A percentile compares a stretch with the other conserved stretches of the same genome.
Evolutionary conservation across 306 rosid species (phyloP).

Genomic region (Begonia fuchsioides): DNA sequence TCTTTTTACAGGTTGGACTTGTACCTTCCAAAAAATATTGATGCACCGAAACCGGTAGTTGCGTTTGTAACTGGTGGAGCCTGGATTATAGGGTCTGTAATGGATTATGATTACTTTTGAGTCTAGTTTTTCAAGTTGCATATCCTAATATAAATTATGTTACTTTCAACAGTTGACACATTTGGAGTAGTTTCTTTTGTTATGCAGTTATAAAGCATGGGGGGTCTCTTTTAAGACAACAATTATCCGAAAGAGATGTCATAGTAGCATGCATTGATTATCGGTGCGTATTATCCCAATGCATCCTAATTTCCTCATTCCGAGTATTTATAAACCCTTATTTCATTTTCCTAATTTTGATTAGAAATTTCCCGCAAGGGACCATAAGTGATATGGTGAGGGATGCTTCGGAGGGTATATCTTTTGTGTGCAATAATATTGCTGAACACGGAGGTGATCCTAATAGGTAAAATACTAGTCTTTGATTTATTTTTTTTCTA

Average conservation of each 20-base stretch:
- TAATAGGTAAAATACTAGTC: slow-evolving; percentile 28
- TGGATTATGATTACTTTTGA: slow-evolving; percentile 3
- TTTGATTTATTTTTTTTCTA: background rate
- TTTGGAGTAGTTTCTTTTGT: too few relatives aligned
- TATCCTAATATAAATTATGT: too few relatives aligned
- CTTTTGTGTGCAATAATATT: slow-evolving; percentile 77
- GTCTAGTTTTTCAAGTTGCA: background rate
- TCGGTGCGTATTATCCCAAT: slow-evolving; percentile 23
- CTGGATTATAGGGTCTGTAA: slow-evolving; percentile 89
- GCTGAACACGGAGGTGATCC: slow-evolving; percentile 93
- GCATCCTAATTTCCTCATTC: background rate
- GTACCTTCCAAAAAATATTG: slow-evolving; percentile 50
- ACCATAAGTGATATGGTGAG: slow-evolving; percentile 74
- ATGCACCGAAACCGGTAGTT: slow-evolving; percentile 68
- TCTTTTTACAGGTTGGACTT: slow-evolving; percentile 63
- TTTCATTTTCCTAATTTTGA: background rate
- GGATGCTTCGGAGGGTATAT: slow-evolving; percentile 82
- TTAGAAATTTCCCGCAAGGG: slow-evolving; percentile 94
- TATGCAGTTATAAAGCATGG: slow-evolving; percentile 85
- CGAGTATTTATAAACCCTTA: background rate
- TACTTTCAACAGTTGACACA: too few relatives aligned
- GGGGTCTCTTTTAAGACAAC: slow-evolving; percentile 85
- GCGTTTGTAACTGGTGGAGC: slow-evolving; percentile 94
- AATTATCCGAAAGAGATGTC: slow-evolving; percentile 78
- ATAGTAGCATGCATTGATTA: slow-evolving; percentile 93